These are phyloP conservation scores for Yarrowia osloensis DNA, from an alignment of 805 yeast species.

Conservation along the genomic window DNA sequence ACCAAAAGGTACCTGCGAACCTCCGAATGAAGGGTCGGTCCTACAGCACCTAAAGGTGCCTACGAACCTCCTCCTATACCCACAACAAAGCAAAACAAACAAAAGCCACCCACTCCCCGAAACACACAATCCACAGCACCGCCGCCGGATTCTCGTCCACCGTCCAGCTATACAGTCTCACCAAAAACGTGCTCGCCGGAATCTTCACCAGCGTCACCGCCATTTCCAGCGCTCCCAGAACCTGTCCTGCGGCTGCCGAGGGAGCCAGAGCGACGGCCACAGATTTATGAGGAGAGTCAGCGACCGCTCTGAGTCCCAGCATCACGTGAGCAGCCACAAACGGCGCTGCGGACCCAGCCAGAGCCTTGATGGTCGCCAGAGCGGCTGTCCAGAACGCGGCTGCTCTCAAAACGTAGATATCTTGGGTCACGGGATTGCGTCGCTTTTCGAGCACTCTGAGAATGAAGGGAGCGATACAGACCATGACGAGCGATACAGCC, in stretches of 20 bases:
- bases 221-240: constrained; percentile 13
- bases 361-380: constrained; percentile 3
- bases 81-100: background rate
- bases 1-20: too few species aligned
- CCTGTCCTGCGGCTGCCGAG: constrained; percentile 18
- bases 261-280: constrained; percentile 18
- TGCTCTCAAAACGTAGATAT: background rate
- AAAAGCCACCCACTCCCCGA: constrained; percentile 23
- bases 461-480: background rate
- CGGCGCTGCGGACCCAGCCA: background rate
- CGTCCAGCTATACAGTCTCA: background rate
- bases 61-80: background rate
- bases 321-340: constrained; percentile 15
- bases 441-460: background rate
- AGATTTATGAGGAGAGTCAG: constrained; percentile 15
- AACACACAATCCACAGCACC: constrained; percentile 11
- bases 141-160: background rate
- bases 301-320: background rate
- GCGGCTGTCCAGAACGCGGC: constrained; percentile 5
- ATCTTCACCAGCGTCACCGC: constrained; percentile 16
- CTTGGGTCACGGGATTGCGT: constrained; percentile 14
- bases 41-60: too few species aligned
- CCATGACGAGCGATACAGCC: background rate
- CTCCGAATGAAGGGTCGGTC: too few species aligned
- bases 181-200: background rate